A percentile compares a stretch with the other conserved stretches of the same genome.
Evolutionary conservation across 768 basidiomycete species (phyloP).

Genomic region (Asterophora parasitica): DNA sequence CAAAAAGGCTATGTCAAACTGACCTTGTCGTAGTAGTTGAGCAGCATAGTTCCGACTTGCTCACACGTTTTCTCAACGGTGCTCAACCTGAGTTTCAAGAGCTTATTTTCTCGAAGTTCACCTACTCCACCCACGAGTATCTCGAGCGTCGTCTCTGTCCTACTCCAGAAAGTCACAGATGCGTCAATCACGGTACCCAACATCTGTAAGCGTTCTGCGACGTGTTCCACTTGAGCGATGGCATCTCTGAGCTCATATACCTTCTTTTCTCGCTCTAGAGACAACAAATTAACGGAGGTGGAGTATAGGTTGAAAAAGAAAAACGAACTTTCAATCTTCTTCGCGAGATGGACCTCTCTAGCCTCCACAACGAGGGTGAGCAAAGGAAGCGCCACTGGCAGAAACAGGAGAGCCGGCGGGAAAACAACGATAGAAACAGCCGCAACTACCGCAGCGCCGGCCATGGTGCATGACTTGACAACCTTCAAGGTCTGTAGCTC

Average conservation of each 20-base stretch:
- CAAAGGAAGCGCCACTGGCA: constrained; percentile 16
- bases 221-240: constrained; percentile 3
- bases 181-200: constrained; percentile 7
- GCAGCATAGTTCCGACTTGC: background rate
- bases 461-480: constrained; percentile 10
- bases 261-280: constrained; percentile 13
- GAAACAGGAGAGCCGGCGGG: constrained; percentile 16
- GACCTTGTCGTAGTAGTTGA: constrained; percentile 6
- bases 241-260: constrained; percentile 5
- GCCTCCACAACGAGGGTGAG: constrained; percentile 13
- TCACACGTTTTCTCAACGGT: constrained; percentile 1
- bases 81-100: background rate
- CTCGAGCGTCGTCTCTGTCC: constrained; percentile 8
- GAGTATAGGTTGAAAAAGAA: background rate
- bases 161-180: constrained; percentile 12
- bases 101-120: constrained; percentile 7
- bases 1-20: background rate
- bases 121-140: constrained; percentile 5
- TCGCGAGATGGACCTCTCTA: constrained; percentile 10
- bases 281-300: background rate
- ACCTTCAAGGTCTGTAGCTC: constrained; percentile 7
- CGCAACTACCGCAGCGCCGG: constrained; percentile 14
- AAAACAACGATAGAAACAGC: constrained; percentile 11
- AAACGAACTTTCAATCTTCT: constrained; percentile 13
- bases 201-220: constrained; percentile 5